phyloP scores from a whole-genome alignment of 2,329 filamentous ascomycete genomes.

The Pseudogymnoascus pannorum region DNA sequence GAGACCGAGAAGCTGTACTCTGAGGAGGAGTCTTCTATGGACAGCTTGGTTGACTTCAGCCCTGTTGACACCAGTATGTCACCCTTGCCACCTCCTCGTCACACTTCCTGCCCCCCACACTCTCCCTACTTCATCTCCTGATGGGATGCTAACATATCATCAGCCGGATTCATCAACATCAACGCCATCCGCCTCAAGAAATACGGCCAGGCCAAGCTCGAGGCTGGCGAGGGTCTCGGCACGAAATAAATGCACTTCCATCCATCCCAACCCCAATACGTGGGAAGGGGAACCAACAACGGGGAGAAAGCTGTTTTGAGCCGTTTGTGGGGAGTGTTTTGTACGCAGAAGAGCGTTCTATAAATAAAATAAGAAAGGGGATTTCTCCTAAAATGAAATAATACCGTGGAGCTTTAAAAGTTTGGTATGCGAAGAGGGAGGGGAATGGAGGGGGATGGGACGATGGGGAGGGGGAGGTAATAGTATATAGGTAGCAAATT shows the following conservation, averaged over 20 bases:
- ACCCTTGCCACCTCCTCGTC: constrained; percentile 40
- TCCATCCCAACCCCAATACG: neutral
- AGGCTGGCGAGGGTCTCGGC: constrained; percentile 26
- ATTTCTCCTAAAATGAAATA: neutral
- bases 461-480: neutral
- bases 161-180: constrained; percentile 55
- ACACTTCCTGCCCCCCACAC: neutral
- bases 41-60: constrained; percentile 61
- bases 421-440: neutral
- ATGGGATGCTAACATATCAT: constrained; percentile 9
- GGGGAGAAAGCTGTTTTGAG: neutral
- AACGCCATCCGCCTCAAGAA: constrained; percentile 60
- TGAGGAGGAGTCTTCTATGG: constrained; percentile 60
- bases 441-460: neutral
- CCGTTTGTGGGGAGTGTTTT: neutral
- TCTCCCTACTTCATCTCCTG: too few species aligned
- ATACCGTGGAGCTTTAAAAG: constrained; percentile 1
- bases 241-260: neutral
- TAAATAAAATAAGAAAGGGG: neutral
- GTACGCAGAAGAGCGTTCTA: neutral
- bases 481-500: neutral
- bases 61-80: constrained; percentile 49
- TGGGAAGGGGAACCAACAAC: neutral
- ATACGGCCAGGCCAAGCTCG: constrained; percentile 37
- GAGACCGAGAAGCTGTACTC: constrained; percentile 65